phyloP scores from a whole-genome alignment of 768 basidiomycete species.

The Rhodosporidiobolus odoratus region DNA sequence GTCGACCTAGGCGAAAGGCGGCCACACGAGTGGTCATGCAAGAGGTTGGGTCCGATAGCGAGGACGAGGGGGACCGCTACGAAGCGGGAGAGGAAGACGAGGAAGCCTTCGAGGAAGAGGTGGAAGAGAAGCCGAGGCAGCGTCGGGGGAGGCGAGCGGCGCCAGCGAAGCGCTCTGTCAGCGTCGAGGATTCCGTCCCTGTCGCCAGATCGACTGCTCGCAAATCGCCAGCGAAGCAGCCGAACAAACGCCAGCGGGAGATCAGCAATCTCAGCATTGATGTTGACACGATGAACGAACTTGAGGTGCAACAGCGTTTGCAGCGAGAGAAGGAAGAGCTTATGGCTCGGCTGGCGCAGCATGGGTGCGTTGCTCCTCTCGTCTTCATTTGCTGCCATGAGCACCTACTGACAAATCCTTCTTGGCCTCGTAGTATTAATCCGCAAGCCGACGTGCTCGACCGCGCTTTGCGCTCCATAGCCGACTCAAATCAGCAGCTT shows the following conservation, averaged over 20 bases:
- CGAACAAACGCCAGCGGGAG: slow-evolving; percentile 18
- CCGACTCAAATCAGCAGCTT: slow-evolving; percentile 10
- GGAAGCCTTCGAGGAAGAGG: background rate
- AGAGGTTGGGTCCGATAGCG: slow-evolving; percentile 5
- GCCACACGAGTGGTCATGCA: slow-evolving; percentile 22
- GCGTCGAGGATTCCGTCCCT: background rate
- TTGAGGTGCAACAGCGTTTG: slow-evolving; percentile 12
- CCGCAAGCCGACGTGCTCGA: slow-evolving; percentile 32
- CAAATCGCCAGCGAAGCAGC: background rate
- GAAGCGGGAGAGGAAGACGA: background rate
- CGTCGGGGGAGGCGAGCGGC: background rate
- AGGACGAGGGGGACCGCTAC: background rate
- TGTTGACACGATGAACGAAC: slow-evolving; percentile 14
- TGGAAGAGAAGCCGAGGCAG: background rate
- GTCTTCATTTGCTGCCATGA: background rate
- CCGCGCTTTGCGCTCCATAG: slow-evolving; percentile 7
- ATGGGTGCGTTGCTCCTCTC: slow-evolving; percentile 34
- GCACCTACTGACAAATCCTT: background rate
- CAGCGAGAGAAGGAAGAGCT: slow-evolving; percentile 22
- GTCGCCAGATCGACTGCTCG: background rate
- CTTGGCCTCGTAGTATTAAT: slow-evolving; percentile 2
- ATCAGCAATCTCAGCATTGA: slow-evolving; percentile 22
- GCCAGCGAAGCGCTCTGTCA: background rate
- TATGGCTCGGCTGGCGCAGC: slow-evolving; percentile 18
- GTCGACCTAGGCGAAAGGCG: slow-evolving; percentile 15